Conservation (phyloP, 2,329 filamentous ascomycete species). For the Amauroascus niger region DNA sequence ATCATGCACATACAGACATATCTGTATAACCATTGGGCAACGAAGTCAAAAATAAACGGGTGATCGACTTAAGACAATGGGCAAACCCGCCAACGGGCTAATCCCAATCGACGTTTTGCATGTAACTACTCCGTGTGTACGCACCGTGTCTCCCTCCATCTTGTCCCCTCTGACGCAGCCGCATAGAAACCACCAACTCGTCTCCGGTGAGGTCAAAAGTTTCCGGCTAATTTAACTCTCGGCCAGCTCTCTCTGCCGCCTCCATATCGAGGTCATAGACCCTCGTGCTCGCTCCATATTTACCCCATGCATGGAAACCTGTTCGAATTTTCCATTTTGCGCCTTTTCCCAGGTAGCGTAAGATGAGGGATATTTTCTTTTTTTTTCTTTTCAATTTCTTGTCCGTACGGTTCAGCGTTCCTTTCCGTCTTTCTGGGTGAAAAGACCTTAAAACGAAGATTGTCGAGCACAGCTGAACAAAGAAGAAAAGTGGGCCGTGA, state of each 20-base stretch:
- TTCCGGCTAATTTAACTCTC: no score
- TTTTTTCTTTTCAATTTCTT: not conserved
- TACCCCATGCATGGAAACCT: not conserved
- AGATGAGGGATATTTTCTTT: constrained; percentile 6
- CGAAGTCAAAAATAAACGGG: not conserved
- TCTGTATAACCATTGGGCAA: not conserved
- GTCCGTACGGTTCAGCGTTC: not conserved
- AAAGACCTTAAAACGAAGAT: no score
- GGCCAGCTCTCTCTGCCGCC: no score
- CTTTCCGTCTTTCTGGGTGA: no score
- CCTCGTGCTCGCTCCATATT: no score
- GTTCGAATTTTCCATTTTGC: constrained; percentile 7
- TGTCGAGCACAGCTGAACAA: no score
- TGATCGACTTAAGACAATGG: no score
- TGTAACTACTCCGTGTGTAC: not conserved
- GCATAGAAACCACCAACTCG: not conserved
- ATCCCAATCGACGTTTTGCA: not conserved
- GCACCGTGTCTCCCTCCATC: not conserved
- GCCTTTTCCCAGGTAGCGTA: not conserved
- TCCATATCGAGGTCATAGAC: no score
- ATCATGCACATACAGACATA: not conserved
- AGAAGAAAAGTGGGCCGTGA: not conserved
- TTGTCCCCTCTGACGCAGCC: not conserved
- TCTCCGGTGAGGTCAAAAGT: not conserved
- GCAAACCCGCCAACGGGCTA: no score